A percentile compares a stretch with the other conserved stretches of the same genome.
Conservation (phyloP, 2,329 filamentous ascomycete genomes). For the Colletotrichum sublineola region DNA sequence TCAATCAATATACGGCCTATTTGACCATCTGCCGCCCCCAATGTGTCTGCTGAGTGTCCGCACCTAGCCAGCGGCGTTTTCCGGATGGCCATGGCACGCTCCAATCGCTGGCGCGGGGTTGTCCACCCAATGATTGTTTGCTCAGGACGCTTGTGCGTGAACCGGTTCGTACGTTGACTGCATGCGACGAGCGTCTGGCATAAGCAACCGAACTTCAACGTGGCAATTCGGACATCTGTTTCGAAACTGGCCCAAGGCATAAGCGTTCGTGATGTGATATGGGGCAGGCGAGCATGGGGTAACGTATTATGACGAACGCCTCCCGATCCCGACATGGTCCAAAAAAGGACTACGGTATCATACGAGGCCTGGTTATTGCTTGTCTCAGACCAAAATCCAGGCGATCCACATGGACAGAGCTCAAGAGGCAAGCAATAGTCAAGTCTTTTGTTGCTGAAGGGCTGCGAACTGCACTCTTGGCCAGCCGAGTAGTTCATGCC, state of each 20-base stretch:
- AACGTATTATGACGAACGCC: background rate
- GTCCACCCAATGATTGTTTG: background rate
- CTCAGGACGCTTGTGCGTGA: slow-evolving; percentile 4
- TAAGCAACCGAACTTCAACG: background rate
- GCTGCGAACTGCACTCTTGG: background rate
- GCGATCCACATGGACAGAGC: slow-evolving; percentile 3
- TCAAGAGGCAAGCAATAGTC: background rate
- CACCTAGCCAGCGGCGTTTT: background rate
- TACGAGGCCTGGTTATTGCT: background rate
- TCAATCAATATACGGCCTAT: slow-evolving; percentile 24
- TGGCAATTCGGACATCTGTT: background rate
- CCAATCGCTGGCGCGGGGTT: background rate
- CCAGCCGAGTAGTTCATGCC: slow-evolving; percentile 9
- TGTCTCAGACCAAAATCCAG: background rate
- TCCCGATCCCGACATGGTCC: background rate
- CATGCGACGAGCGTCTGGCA: background rate
- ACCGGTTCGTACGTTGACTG: slow-evolving; percentile 11
- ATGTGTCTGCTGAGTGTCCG: background rate
- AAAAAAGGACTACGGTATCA: background rate
- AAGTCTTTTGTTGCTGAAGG: background rate
- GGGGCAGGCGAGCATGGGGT: background rate
- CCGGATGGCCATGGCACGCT: background rate
- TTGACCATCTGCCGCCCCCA: background rate
- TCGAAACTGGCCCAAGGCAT: slow-evolving; percentile 9
- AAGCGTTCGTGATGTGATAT: background rate